Percentiles rank a stretch among this genome's conserved stretches.
These are phyloP conservation scores for Penicillium sp. DNA, from an alignment of 2,329 filamentous ascomycete genomes.

Conservation along the genomic window DNA sequence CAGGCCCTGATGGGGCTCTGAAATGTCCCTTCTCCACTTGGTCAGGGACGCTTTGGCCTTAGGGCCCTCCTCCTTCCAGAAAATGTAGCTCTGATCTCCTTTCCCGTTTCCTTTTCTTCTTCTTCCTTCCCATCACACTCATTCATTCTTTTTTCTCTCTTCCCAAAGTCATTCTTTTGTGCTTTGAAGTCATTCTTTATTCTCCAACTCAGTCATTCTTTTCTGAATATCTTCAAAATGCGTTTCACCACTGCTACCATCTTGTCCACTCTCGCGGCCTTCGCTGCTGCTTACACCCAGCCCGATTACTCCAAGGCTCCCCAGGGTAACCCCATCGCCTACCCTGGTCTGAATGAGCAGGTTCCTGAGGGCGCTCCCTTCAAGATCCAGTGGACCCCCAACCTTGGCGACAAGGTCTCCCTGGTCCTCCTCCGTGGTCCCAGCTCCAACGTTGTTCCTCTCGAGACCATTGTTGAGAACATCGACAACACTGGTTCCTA, in stretches of 20 bases:
- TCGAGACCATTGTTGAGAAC: conserved; percentile 53
- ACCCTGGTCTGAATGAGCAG: conserved; percentile 52
- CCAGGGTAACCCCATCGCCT: conserved; percentile 56
- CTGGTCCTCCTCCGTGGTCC: conserved; percentile 62
- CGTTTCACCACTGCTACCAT: conserved; percentile 39
- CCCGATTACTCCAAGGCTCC: conserved; percentile 39
- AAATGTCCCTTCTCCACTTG: not conserved
- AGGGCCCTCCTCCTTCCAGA: not conserved
- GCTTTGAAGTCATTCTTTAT: conserved; percentile 10
- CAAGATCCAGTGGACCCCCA: conserved; percentile 59
- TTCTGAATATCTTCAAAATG: conserved; percentile 31
- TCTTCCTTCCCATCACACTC: conserved; percentile 15
- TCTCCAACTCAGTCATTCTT: conserved; percentile 29
- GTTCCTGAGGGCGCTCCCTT: conserved; percentile 58
- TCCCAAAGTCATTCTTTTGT: conserved; percentile 8
- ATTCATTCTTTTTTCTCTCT: conserved; percentile 26
- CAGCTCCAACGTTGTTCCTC: conserved; percentile 53
- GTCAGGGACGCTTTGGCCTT: not conserved
- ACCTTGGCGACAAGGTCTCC: conserved; percentile 47
- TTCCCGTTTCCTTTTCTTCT: not conserved
- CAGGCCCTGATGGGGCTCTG: conserved; percentile 3
- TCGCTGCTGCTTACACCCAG: conserved; percentile 38
- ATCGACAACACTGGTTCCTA: conserved; percentile 59
- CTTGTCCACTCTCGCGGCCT: conserved; percentile 40
- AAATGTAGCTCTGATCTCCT: not conserved